Evolutionary conservation across 108 stramenopile genomes (phyloP), one percentile per base, ranked within the genome.

Genomic region (Skeletonema costatum): DNA sequence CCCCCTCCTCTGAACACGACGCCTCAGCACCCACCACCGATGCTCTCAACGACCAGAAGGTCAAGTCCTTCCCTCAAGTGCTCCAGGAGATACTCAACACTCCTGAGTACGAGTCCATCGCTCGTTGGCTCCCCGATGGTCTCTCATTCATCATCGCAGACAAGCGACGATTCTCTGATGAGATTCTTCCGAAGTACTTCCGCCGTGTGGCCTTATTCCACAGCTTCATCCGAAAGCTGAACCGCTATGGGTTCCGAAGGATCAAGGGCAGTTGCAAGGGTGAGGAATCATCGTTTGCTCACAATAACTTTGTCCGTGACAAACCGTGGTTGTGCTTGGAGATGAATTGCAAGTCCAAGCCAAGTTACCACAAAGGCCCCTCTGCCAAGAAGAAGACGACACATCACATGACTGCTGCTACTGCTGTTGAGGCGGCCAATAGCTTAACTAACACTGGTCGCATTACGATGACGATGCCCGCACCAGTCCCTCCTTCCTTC

Each of bases 171-270:
- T 69, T 69, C 60, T 69, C 68, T 10, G 19, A 62, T 1, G 68
- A 83, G 50, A 60, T 85, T 30, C 33, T 87, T 11, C 84, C 84
- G 6, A 42, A 76, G 9, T 85, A 71, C 69, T 87, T 87, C 42
- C 32, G 30, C 53, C 32, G 63, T 46, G 69, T 39, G 12, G 41
- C 77, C 5, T 78, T 82, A 60, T 86, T 75, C 60, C 78, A 77
- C 12, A 61, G 56, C 16, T 86, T 86, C 58, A 83, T 78, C 10
- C 66, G 85, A 1, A 82, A 79, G 62, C 44, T 69, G 17, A 61
- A 69, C 17, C 60, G 68, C 3, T 69, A 60, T 5, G 60, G 60
- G 9, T 69, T 69, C 60, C n/a, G 50, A 17, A 50, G 68, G 7
- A 59, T 69, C 21, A 64, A 59, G 48, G 60, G 21, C 38, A 16